Percentiles rank a stretch among this genome's conserved stretches.
Conservation (phyloP, 116 monocot genomes). For the Posidonia oceanica region DNA sequence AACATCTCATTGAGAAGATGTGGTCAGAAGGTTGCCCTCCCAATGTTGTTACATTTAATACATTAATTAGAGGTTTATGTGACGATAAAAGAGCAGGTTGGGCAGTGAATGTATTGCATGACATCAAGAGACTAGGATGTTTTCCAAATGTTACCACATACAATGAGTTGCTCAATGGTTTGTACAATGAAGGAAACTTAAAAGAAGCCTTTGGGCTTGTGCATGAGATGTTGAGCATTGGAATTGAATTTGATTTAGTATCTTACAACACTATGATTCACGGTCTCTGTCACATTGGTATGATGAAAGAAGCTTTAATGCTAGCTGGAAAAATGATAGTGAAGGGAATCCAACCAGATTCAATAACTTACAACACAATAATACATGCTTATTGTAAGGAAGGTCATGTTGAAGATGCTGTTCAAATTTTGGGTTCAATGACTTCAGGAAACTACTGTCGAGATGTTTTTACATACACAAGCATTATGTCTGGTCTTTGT, state of each 20-base stretch:
- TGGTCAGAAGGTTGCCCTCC: slow-evolving; percentile 35
- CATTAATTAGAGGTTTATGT: slow-evolving; percentile 62
- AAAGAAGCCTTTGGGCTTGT: slow-evolving; percentile 22
- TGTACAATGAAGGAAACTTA: slow-evolving; percentile 38
- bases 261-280: slow-evolving; percentile 61
- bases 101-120: slow-evolving; percentile 32
- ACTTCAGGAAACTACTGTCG: slow-evolving; percentile 15
- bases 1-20: slow-evolving; percentile 53
- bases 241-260: slow-evolving; percentile 28
- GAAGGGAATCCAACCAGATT: slow-evolving; percentile 46
- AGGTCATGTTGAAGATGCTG: slow-evolving; percentile 32
- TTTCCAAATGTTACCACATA: slow-evolving; percentile 53
- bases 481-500: slow-evolving; percentile 54
- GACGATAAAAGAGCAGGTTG: slow-evolving; percentile 20
- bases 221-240: slow-evolving; percentile 41
- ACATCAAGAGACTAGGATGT: slow-evolving; percentile 38
- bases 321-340: slow-evolving; percentile 53
- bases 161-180: slow-evolving; percentile 64
- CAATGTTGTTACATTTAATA: slow-evolving; percentile 62
- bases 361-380: slow-evolving; percentile 48
- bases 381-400: slow-evolving; percentile 62
- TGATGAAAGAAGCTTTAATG: slow-evolving; percentile 29
- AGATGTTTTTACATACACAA: slow-evolving; percentile 62
- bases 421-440: slow-evolving; percentile 32
- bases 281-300: slow-evolving; percentile 29